Evolutionary conservation across 164 flowering plant species (phyloP).

Genomic region (Tetrastigma voinierianum): DNA sequence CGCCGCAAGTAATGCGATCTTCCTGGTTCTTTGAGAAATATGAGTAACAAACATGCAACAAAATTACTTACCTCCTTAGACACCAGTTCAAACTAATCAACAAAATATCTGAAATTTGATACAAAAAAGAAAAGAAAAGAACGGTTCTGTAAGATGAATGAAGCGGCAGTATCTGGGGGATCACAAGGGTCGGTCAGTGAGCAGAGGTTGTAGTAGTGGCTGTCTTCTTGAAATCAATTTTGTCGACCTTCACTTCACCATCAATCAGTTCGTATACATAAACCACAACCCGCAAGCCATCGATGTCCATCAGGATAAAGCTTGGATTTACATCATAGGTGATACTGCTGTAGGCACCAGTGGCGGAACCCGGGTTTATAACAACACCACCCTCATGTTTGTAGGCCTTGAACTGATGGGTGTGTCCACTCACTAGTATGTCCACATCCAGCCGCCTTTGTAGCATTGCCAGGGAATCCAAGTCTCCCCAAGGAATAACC

Average conservation of each 20-base stretch:
- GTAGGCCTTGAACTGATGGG: conserved; percentile 87
- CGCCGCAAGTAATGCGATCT: too few relatives aligned
- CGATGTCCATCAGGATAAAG: conserved; percentile 87
- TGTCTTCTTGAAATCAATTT: conserved; percentile 81
- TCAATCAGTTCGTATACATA: conserved; percentile 87
- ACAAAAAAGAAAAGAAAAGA: too few relatives aligned
- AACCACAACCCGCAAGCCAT: conserved; percentile 77
- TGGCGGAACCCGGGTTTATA: conserved; percentile 86
- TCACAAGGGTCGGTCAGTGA: too few relatives aligned
- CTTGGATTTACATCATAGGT: conserved; percentile 89
- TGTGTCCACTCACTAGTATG: conserved; percentile 90
- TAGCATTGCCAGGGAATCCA: conserved; percentile 93
- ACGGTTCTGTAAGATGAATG: too few relatives aligned
- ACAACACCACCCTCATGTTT: conserved; percentile 91
- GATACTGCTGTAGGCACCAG: conserved; percentile 82
- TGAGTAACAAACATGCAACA: too few relatives aligned
- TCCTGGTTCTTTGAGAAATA: too few relatives aligned
- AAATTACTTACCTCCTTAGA: too few relatives aligned
- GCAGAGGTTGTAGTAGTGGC: conserved; percentile 35
- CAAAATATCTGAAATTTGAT: too few relatives aligned
- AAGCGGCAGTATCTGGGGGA: too few relatives aligned
- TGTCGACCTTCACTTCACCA: conserved; percentile 91
- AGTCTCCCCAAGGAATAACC: conserved; percentile 96
- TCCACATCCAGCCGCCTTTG: conserved; percentile 97
- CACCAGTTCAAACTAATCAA: too few relatives aligned